Base-by-base conservation (phyloP, 148 eudicot species). In the Vaccinium myrtillus region DNA sequence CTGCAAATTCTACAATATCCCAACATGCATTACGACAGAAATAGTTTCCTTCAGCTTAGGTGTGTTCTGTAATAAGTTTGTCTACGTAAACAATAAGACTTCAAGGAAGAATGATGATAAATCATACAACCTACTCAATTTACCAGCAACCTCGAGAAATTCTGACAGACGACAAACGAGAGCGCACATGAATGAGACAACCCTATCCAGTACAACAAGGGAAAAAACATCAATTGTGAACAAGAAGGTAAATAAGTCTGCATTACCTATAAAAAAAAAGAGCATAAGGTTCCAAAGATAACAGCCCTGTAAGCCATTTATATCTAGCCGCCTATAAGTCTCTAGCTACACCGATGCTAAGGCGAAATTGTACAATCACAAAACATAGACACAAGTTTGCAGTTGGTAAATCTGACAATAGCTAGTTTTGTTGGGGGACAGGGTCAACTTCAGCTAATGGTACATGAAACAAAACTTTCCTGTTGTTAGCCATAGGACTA, bases 21-120 rank as follows among this genome's bases (percentile, higher is more conserved):
- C 99, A 97, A 86, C 99, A 97, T 85, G 99, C 99, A 92, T 97
- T 97, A 98, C 98, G 71, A 97, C 99, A 71, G 99, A 97, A 63
- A 94, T 85, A 78, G 92, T 86, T 54, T 95, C 99, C 88, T 90
- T 94, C 90, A 97, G 89, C 90, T 92, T 95, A 27, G 94, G 83
- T 32, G 87, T 89, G 65, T 90, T 92, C 98, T 97, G 94, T 50
- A 75, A 23, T 79, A 80, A 87, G 75, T 79, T 79, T 56, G 5
- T 30, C 27, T 59, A 9, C 8, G 74, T 59, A 46, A 84, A 70
- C 48, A 54, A 74, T 6, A 83, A 73, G 12, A 8, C 49, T 61
- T 53, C 48, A 73, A 75, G 75, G 18, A 77, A 51, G 49, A 53
- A 58, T 19, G 50, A 71, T 36, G 71, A 49, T 23, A 73, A 84